Evolutionary conservation across 257 asterid species (phyloP).

Genomic region (Solanum megistacrolobum): DNA sequence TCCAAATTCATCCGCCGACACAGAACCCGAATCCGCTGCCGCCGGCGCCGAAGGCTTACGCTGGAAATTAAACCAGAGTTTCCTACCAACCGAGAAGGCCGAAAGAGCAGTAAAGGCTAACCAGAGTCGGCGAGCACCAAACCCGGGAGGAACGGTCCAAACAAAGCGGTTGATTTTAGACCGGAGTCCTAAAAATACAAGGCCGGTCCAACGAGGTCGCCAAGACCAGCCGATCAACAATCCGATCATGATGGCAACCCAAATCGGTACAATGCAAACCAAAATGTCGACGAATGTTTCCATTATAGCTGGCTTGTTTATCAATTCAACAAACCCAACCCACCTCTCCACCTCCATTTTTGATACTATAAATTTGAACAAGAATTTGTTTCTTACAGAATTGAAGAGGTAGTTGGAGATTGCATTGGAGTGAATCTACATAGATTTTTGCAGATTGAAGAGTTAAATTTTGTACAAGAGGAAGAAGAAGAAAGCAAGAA

Average conservation of each 20-base stretch:
- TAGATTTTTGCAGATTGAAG: neutral
- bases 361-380: neutral
- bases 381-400: neutral
- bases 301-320: slow-evolving; percentile 46
- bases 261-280: slow-evolving; percentile 84
- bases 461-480: neutral
- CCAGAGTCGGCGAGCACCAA: slow-evolving; percentile 94
- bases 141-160: slow-evolving; percentile 89
- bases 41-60: slow-evolving; percentile 15
- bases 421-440: neutral
- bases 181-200: slow-evolving; percentile 67
- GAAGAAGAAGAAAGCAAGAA: neutral
- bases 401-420: neutral
- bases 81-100: slow-evolving; percentile 73
- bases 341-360: slow-evolving; percentile 49
- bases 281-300: slow-evolving; percentile 90
- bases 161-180: slow-evolving; percentile 57
- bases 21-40: neutral
- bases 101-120: slow-evolving; percentile 86
- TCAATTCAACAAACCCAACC: slow-evolving; percentile 31
- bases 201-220: slow-evolving; percentile 89
- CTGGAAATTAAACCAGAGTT: slow-evolving; percentile 56
- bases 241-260: slow-evolving; percentile 97
- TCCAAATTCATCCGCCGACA: slow-evolving; percentile 18
- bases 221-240: slow-evolving; percentile 93